Evolutionary conservation across 2,329 filamentous ascomycete genomes (phyloP).

Genomic region (Claviceps sp.): DNA sequence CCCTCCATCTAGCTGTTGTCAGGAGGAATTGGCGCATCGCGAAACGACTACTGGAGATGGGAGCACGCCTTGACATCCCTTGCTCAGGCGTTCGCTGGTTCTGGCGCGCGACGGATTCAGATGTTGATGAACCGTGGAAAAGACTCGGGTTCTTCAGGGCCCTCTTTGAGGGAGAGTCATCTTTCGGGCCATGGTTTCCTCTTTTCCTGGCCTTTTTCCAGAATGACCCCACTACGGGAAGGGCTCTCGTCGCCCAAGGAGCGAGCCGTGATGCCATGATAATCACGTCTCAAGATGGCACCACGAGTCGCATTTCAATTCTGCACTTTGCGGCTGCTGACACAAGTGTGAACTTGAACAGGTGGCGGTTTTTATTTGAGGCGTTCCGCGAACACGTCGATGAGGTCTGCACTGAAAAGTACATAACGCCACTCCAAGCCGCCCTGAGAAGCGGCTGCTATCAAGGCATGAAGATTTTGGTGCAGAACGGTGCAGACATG

Average conservation of each 20-base stretch:
- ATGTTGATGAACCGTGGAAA: neutral
- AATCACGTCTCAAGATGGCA: no score
- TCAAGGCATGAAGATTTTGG: neutral
- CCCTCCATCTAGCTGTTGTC: constrained; percentile 1
- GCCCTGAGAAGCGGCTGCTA: neutral
- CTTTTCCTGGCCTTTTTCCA: neutral
- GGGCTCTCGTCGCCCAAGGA: neutral
- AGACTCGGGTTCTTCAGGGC: neutral
- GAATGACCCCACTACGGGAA: neutral
- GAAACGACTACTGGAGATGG: neutral
- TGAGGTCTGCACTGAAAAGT: neutral
- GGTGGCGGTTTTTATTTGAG: neutral
- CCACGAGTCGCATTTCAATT: neutral
- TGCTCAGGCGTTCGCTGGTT: neutral
- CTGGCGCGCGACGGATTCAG: neutral
- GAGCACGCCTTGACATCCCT: neutral
- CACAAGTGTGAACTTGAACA: neutral
- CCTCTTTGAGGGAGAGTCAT: neutral
- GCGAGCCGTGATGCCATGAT: neutral
- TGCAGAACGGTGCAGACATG: neutral
- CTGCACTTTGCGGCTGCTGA: neutral
- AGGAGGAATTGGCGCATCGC: neutral
- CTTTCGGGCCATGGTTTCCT: neutral
- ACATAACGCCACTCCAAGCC: neutral
- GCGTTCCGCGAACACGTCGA: neutral